Base-by-base conservation (phyloP, 2,329 filamentous ascomycete species). In the Exophiala sp. region DNA sequence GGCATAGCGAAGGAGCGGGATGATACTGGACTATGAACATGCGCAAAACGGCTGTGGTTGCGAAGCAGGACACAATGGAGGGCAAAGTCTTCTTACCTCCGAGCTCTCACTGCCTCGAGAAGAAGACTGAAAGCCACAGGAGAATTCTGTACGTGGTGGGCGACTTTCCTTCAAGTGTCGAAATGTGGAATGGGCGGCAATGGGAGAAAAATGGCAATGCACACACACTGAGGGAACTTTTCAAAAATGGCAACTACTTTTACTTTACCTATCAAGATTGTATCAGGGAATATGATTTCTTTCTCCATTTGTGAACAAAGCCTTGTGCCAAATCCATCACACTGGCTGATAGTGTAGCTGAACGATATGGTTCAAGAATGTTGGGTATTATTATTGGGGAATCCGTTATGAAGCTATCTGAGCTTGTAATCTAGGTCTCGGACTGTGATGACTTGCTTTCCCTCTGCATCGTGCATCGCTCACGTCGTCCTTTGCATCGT, bases 1-100 rank as follows among this genome's bases (percentile, higher is more conserved):
- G 43, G 54, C 54, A 57, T 57, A 52, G 54, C 54, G 49, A 52
- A 47, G 53, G 46, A 52, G 51, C 30, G 44, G 13, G 34, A 37
- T 16, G 23, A 38, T 24, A 37, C 11, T 23, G 43, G 21, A 37
- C 43, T 37, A 22, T n/a, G 24, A 7, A 27, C 6, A 30, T 19
- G 22, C 19, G 34, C 34, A 40, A 22, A 46, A 46, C 30, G 35
- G 29, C 34, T 8, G 21, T 46, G 47, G 38, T 38, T 32, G 45
- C 41, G 24, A 34, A 47, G 40, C 22, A 46, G 34, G 43, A 8
- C 6, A 32, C 29, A 9, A n/a, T 7, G 29, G 11, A 32, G 11
- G 7, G 7, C 7, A 32, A n/a, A 3, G 29, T 13, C 29, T 32
- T 32, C 29, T 32, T 13, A 13, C 29, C n/a, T 32, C 29, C 29